phyloP scores from a whole-genome alignment of 1,284 basidiomycete genomes.

The Austroboletus niveus region DNA sequence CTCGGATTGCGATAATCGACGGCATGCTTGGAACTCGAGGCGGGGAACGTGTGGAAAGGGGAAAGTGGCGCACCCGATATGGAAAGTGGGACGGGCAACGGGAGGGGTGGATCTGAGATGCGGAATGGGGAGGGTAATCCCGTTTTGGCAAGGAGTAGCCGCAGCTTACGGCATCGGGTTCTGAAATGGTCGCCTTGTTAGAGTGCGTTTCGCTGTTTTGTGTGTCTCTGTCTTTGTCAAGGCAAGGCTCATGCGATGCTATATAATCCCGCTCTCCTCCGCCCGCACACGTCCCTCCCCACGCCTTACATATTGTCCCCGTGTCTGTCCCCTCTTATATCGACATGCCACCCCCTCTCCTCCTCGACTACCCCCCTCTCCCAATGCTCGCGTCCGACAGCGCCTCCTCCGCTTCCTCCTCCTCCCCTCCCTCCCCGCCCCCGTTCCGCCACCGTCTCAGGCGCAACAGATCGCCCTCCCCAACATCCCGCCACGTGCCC shows the following conservation, averaged over 20 bases:
- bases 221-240: conserved; percentile 28
- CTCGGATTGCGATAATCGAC: background rate
- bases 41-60: conserved; percentile 26
- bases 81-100: conserved; percentile 1
- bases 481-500: conserved; percentile 7
- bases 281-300: conserved; percentile 6
- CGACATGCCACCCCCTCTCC: background rate
- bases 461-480: conserved; percentile 26
- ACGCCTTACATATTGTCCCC: background rate
- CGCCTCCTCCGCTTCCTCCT: conserved; percentile 18
- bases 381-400: conserved; percentile 20
- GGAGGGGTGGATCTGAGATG: conserved; percentile 29
- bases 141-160: conserved; percentile 14
- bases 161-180: conserved; percentile 25
- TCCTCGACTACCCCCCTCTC: background rate
- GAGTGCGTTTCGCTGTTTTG: conserved; percentile 25
- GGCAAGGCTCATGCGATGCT: conserved; percentile 13
- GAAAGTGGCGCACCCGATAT: conserved; percentile 13
- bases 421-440: conserved; percentile 17
- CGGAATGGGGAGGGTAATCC: conserved; percentile 3
- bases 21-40: conserved; percentile 31
- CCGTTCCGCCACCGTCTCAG: conserved; percentile 22
- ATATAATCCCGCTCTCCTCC: conserved; percentile 33
- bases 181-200: conserved; percentile 28
- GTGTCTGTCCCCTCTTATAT: background rate